Base-by-base conservation (phyloP, 208 protist genomes). In the Spongospora subterranea region DNA sequence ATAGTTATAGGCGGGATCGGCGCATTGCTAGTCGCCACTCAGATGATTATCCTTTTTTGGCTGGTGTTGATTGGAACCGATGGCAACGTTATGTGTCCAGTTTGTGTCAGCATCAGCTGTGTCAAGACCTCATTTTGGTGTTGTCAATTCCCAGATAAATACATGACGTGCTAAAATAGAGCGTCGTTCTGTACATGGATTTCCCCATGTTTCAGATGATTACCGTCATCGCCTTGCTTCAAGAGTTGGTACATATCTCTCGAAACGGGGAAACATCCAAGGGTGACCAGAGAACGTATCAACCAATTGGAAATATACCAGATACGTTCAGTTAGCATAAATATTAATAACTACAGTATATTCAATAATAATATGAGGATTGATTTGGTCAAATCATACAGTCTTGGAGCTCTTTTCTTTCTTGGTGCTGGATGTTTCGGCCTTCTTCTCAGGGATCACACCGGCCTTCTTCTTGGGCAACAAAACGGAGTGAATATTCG, bases 401-500 rank as follows among this genome's bases (percentile, higher is more conserved):
- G n/a, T 66, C 54, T 66, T 66, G 54, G 29, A n/a, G 29, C n/a
- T 66, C 54, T 66, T 66, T 29, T 29, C 29, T n/a, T 66, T 66
- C 54, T 66, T 66, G n/a, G 54, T 29, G n/a, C 29, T n/a, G n/a
- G 54, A 66, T n/a, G 54, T 66, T n/a, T n/a, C n/a, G n/a, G n/a
- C n/a, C n/a, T n/a, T n/a, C n/a, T n/a, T n/a, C n/a, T n/a, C n/a
- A n/a, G n/a, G n/a, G n/a, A n/a, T 65, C 54, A 32, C 54, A 32
- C 39, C 45, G 53, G 88, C 88, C 35, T 89, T 90, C 92, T 96
- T 96, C 93, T 96, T 96, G 91, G 96, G 96, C 29, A 97, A 92
- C 39, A 98, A 94, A 11, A 96, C 93, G 6, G 90, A 89, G 95
- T 98, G 96, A 93, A 98, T 98, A 95, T 97, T 96, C 89, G 97